Conservation (phyloP, 1,284 basidiomycete species). For the Agaricales sp. region DNA sequence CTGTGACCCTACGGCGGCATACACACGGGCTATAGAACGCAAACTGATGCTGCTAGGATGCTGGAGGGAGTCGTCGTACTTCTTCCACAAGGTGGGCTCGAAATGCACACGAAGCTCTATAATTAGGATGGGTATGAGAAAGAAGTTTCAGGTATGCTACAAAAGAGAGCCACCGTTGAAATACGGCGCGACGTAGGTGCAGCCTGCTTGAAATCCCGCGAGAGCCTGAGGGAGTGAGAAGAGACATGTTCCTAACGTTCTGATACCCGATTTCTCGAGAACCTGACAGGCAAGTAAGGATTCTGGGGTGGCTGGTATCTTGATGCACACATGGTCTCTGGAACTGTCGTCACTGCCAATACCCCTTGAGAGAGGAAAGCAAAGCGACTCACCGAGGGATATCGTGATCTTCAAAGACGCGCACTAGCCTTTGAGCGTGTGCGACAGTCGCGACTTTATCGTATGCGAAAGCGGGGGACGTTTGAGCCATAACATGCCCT, state of each 20-base stretch:
- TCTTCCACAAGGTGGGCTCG: slow-evolving; percentile 28
- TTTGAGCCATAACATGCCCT: slow-evolving; percentile 36
- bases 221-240: slow-evolving; percentile 37
- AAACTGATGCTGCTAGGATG: slow-evolving; percentile 34
- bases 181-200: slow-evolving; percentile 37
- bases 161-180: slow-evolving; percentile 28
- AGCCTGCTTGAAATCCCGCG: slow-evolving; percentile 36
- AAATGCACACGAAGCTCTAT: slow-evolving; percentile 41
- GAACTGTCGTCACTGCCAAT: no score
- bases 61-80: slow-evolving; percentile 28
- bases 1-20: slow-evolving; percentile 25
- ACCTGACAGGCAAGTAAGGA: slow-evolving; percentile 32
- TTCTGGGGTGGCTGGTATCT: slow-evolving; percentile 38
- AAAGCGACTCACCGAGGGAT: slow-evolving; percentile 27
- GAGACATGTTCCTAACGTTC: slow-evolving; percentile 36
- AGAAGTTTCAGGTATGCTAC: background rate
- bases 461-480: slow-evolving; percentile 32
- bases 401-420: slow-evolving; percentile 30
- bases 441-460: slow-evolving; percentile 31
- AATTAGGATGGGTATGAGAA: slow-evolving; percentile 1
- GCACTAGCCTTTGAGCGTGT: slow-evolving; percentile 33
- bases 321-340: slow-evolving; percentile 38
- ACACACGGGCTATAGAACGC: slow-evolving; percentile 24
- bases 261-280: slow-evolving; percentile 28
- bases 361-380: no score